Percentiles rank a stretch among this genome's conserved stretches.
phyloP scores from a whole-genome alignment of 2,329 filamentous ascomycete genomes.

The Xylariaceae sp. region DNA sequence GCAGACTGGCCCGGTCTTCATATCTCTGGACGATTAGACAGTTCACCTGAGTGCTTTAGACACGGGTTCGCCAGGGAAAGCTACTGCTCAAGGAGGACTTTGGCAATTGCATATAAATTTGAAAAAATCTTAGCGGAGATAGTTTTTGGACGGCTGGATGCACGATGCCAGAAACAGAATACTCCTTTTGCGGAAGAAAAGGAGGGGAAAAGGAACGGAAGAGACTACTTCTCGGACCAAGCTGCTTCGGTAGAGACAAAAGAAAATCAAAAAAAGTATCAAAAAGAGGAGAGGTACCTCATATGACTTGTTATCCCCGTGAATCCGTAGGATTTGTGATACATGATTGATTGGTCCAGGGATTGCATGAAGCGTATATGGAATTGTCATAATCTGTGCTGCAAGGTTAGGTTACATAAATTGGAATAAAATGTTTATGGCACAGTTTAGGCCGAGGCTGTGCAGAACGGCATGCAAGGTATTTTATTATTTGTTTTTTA shows the following conservation, averaged over 20 bases:
- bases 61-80: background rate
- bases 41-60: background rate
- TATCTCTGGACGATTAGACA: slow-evolving; percentile 18
- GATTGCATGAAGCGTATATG: background rate
- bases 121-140: slow-evolving; percentile 3
- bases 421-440: background rate
- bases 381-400: background rate
- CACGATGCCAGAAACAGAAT: slow-evolving; percentile 4
- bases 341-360: no score
- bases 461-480: background rate
- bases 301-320: no score
- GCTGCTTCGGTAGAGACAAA: background rate
- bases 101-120: no score
- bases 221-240: background rate
- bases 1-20: slow-evolving; percentile 11
- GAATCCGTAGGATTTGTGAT: no score
- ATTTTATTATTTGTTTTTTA: background rate
- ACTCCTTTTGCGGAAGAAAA: slow-evolving; percentile 5
- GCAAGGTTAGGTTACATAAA: background rate
- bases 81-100: no score
- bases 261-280: background rate
- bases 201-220: background rate
- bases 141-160: slow-evolving; percentile 7
- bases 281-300: no score
- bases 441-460: background rate